Percentiles rank a stretch among this genome's conserved stretches.
Evolutionary conservation across 345 rosid species (phyloP).

Genomic region (Clarkia xantiana): DNA sequence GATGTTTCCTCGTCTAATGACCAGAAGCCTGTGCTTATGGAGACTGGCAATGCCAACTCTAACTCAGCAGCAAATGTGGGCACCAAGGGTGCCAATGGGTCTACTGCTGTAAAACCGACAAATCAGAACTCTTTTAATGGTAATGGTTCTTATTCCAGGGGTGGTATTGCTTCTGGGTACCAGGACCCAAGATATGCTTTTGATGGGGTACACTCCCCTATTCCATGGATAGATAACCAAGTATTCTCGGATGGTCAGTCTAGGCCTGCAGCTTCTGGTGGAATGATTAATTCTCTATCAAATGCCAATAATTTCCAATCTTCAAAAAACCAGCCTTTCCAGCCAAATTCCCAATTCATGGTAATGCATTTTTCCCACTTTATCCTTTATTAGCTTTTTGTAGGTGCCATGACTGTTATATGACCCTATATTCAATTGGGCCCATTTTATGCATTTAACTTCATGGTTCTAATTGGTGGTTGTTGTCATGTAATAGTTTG

Average conservation of each 20-base stretch:
- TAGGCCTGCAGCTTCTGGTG: constrained; percentile 28
- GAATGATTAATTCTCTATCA: constrained; percentile 31
- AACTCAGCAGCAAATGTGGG: constrained; percentile 24
- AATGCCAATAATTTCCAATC: constrained; percentile 27
- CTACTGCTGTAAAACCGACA: constrained; percentile 37
- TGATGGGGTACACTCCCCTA: constrained; percentile 36
- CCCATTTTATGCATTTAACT: too few species aligned
- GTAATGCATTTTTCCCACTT: constrained; percentile 18
- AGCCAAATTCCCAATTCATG: constrained; percentile 43
- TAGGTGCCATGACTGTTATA: too few species aligned
- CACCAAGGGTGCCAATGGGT: constrained; percentile 41
- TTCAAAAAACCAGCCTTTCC: constrained; percentile 46
- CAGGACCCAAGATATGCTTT: constrained; percentile 47
- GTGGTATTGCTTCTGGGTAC: constrained; percentile 39
- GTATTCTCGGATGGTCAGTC: constrained; percentile 42
- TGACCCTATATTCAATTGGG: too few species aligned
- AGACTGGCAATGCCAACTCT: constrained; percentile 36
- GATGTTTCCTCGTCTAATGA: constrained; percentile 46
- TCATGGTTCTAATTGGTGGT: too few species aligned
- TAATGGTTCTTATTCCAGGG: constrained; percentile 32
- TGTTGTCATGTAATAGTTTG: too few species aligned
- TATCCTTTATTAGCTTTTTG: neutral
- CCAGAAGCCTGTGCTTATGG: constrained; percentile 44
- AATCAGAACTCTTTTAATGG: constrained; percentile 30
- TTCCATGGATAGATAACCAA: constrained; percentile 38